These are phyloP conservation scores for Orbilia oligospora DNA, from an alignment of 2,329 filamentous ascomycete genomes.

Conservation along the genomic window DNA sequence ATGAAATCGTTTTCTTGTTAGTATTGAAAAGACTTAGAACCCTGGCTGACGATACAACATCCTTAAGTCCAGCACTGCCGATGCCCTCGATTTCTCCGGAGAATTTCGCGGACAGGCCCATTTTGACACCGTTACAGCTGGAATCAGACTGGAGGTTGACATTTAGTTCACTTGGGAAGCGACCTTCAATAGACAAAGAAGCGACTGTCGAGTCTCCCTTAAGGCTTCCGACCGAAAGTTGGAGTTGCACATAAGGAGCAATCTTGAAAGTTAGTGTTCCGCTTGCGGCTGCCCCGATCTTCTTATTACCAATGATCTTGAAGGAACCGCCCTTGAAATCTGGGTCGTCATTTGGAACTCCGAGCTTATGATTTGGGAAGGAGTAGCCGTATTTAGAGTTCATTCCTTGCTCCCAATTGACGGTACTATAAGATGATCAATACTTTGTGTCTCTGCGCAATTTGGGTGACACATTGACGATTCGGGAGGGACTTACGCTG, in stretches of 20 bases:
- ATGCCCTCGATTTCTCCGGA: constrained; percentile 46
- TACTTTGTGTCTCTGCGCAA: constrained; percentile 3
- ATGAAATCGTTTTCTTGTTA: constrained; percentile 26
- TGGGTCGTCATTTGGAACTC: constrained; percentile 27
- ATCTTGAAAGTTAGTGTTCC: constrained; percentile 45
- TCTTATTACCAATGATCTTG: constrained; percentile 44
- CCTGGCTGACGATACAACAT: constrained; percentile 38
- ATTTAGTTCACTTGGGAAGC: constrained; percentile 37
- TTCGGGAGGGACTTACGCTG: constrained; percentile 33
- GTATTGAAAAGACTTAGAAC: constrained; percentile 50
- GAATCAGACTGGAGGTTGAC: constrained; percentile 43
- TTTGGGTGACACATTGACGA: background rate
- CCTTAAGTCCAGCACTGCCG: constrained; percentile 35
- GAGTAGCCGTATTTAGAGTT: constrained; percentile 53
- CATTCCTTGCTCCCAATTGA: constrained; percentile 39
- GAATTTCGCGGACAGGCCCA: constrained; percentile 39
- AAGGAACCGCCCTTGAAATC: constrained; percentile 22
- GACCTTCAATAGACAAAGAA: constrained; percentile 43
- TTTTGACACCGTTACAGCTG: constrained; percentile 42
- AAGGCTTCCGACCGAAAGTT: constrained; percentile 44
- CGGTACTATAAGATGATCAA: constrained; percentile 41
- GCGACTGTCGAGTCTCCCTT: constrained; percentile 34
- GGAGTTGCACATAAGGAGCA: constrained; percentile 46
- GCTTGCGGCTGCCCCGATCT: constrained; percentile 24
- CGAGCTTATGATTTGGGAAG: constrained; percentile 47